These are phyloP conservation scores for Senna tora DNA, from an alignment of 306 rosid species.

Conservation along the genomic window DNA sequence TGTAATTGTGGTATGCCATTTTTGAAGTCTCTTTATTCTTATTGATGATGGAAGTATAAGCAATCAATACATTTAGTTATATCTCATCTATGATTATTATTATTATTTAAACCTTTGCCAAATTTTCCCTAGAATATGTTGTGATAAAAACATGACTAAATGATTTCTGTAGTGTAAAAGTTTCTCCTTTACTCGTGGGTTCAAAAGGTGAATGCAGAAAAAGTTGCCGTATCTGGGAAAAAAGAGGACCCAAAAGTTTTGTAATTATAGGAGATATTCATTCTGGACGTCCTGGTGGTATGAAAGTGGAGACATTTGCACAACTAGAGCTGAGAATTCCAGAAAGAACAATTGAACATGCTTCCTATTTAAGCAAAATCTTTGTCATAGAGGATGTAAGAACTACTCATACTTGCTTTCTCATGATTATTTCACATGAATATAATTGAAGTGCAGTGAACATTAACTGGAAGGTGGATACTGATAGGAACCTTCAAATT, in stretches of 20 bases:
- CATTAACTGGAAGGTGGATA: neutral
- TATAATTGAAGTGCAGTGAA: neutral
- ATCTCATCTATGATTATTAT: no score
- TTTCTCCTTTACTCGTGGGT: slow-evolving; percentile 36
- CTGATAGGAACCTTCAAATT: no score
- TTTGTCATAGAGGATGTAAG: neutral
- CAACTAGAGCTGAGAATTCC: slow-evolving; percentile 95
- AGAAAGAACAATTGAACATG: slow-evolving; percentile 91
- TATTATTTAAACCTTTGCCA: no score
- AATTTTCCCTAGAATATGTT: slow-evolving; percentile 9
- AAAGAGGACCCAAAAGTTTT: slow-evolving; percentile 92
- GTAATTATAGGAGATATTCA: slow-evolving; percentile 98
- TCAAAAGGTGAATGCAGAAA: slow-evolving; percentile 87
- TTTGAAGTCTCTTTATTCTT: neutral
- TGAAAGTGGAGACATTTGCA: slow-evolving; percentile 90
- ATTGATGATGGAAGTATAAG: neutral
- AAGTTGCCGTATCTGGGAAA: slow-evolving; percentile 89
- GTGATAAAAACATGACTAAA: neutral
- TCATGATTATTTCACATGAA: neutral
- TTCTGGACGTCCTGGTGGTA: slow-evolving; percentile 99
- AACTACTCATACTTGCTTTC: neutral
- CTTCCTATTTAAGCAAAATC: no score
- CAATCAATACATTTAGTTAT: neutral
- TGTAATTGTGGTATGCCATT: slow-evolving; percentile 83
- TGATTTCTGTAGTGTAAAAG: slow-evolving; percentile 18